phyloP scores from a whole-genome alignment of 2,329 filamentous ascomycete species.

The Fusarium heterosporum region DNA sequence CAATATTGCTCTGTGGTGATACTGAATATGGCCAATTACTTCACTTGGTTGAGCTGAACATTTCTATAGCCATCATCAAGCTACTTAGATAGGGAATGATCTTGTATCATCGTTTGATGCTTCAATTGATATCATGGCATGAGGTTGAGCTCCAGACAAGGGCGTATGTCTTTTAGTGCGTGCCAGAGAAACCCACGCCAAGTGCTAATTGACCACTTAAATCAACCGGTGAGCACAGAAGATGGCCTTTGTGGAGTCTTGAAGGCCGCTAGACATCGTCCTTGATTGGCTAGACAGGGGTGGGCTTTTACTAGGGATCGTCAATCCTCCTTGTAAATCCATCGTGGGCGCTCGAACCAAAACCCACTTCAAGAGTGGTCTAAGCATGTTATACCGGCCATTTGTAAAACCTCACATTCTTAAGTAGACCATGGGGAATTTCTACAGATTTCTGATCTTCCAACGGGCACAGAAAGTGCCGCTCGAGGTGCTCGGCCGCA shows the following conservation, averaged over 20 bases:
- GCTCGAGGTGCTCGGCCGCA: constrained; percentile 12
- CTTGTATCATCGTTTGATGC: not conserved
- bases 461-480: not conserved
- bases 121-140: not conserved
- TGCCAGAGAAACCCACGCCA: constrained; percentile 6
- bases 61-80: too few relatives aligned
- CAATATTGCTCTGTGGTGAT: not conserved
- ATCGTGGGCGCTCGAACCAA: constrained; percentile 12
- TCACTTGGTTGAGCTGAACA: too few relatives aligned
- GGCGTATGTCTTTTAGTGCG: not conserved
- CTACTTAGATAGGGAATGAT: too few relatives aligned
- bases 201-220: constrained; percentile 15
- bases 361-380: constrained; percentile 12
- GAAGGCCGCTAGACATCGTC: not conserved
- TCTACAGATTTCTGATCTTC: not conserved
- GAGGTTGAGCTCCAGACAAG: not conserved
- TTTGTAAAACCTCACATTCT: constrained; percentile 7
- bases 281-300: constrained; percentile 30
- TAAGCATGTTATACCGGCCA: not conserved
- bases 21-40: not conserved
- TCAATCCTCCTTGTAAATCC: constrained; percentile 27
- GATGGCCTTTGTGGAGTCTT: constrained; percentile 20
- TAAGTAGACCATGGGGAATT: not conserved
- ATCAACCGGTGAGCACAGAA: constrained; percentile 33
- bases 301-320: constrained; percentile 12